A percentile compares a stretch with the other conserved stretches of the same genome.
These are phyloP conservation scores for Brettanomyces naardenensis DNA, from an alignment of 805 yeast genomes.

Conservation along the genomic window DNA sequence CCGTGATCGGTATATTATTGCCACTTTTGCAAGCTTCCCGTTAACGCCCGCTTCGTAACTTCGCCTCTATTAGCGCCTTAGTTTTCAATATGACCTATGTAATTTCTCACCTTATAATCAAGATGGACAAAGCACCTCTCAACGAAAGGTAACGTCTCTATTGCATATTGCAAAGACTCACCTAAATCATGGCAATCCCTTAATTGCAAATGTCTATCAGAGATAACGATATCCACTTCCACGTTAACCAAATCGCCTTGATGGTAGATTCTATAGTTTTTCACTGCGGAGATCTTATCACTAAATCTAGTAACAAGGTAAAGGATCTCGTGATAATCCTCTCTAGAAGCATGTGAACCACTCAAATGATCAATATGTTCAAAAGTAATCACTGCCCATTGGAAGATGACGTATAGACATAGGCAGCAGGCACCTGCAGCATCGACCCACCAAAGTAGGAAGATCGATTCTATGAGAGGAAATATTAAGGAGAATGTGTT, in stretches of 20 bases:
- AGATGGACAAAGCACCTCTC: slow-evolving; percentile 79
- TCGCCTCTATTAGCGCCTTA: too few species aligned
- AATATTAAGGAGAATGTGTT: slow-evolving; percentile 63
- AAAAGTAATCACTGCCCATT: slow-evolving; percentile 59
- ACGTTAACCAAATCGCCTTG: slow-evolving; percentile 72
- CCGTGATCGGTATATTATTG: too few species aligned
- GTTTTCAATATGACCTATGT: slow-evolving; percentile 27
- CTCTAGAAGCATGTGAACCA: slow-evolving; percentile 59
- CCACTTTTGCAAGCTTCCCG: too few species aligned
- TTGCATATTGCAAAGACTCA: slow-evolving; percentile 72
- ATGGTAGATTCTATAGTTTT: slow-evolving; percentile 64
- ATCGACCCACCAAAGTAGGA: slow-evolving; percentile 63
- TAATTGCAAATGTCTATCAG: slow-evolving; percentile 41
- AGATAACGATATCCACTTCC: slow-evolving; percentile 61
- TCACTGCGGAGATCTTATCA: slow-evolving; percentile 53
- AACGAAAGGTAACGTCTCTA: slow-evolving; percentile 69
- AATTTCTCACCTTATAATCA: slow-evolving; percentile 43
- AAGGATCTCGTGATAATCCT: slow-evolving; percentile 57
- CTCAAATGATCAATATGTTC: slow-evolving; percentile 71
- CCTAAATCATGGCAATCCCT: slow-evolving; percentile 75
- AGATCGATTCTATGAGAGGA: slow-evolving; percentile 52
- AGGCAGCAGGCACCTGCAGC: slow-evolving; percentile 63
- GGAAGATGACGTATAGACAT: slow-evolving; percentile 51
- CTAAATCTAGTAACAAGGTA: slow-evolving; percentile 66
- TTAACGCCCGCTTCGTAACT: too few species aligned